Conservation (phyloP, 2,329 filamentous ascomycete genomes). For the Metarhizium rileyi region DNA sequence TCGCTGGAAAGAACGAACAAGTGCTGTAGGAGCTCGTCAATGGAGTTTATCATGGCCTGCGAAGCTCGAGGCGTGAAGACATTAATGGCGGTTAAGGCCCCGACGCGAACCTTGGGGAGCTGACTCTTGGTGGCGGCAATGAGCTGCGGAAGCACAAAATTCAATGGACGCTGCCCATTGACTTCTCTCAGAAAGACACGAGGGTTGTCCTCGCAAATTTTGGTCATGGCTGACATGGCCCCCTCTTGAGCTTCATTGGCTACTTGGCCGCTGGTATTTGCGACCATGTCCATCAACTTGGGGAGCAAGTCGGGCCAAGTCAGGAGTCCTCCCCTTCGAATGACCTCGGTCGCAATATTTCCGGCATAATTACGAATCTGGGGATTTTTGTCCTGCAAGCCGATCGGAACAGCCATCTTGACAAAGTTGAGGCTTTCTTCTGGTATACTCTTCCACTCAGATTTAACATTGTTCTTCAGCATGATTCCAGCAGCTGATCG, state of each 20-base stretch:
- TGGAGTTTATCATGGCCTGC: slow-evolving; percentile 66
- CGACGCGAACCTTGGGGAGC: slow-evolving; percentile 66
- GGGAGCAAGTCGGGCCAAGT: slow-evolving; percentile 87
- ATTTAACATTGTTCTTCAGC: slow-evolving; percentile 86
- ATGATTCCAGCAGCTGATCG: slow-evolving; percentile 85
- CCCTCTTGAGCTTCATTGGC: slow-evolving; percentile 74
- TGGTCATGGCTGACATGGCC: slow-evolving; percentile 83
- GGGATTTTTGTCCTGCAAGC: slow-evolving; percentile 68
- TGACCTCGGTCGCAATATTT: slow-evolving; percentile 87
- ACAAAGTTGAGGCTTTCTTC: slow-evolving; percentile 66
- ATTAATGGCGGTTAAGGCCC: slow-evolving; percentile 79
- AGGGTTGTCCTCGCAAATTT: slow-evolving; percentile 95
- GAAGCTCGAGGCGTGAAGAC: slow-evolving; percentile 82
- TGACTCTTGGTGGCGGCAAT: slow-evolving; percentile 75
- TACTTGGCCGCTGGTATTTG: slow-evolving; percentile 59
- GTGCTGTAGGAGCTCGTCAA: slow-evolving; percentile 73
- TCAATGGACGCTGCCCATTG: slow-evolving; percentile 77
- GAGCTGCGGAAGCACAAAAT: slow-evolving; percentile 81
- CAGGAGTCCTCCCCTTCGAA: slow-evolving; percentile 73
- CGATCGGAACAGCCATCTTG: slow-evolving; percentile 66
- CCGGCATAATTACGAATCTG: slow-evolving; percentile 86
- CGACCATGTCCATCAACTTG: slow-evolving; percentile 68
- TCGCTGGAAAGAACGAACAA: slow-evolving; percentile 78
- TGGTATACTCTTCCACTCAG: slow-evolving; percentile 65
- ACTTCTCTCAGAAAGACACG: slow-evolving; percentile 80